Base-by-base conservation (phyloP, 140 eudicot genomes). In the Anethum foeniculum region DNA sequence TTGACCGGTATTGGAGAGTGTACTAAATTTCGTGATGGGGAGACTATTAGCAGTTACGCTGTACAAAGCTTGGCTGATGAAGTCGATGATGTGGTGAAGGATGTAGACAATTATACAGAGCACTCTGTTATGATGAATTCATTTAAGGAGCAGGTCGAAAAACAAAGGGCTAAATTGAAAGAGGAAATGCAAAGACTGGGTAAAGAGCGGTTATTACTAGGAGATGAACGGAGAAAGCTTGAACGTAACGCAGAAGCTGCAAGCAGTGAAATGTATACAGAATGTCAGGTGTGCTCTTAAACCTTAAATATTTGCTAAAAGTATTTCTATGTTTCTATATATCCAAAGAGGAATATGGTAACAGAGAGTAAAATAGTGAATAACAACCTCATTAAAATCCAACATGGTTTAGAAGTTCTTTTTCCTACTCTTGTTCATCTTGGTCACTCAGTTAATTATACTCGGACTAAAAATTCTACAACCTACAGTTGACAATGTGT, bases 231-330 rank as follows among this genome's bases (percentile, higher is more conserved):
- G 78, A 90, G 92, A 86, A 90, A 86, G 82, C 97, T 85, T 79
- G 99, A 94, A 83, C 90, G 97, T n/a, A 89, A 94, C 91, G 86
- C 97, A 36, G 99, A 89, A 80, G 86, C 97, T 78, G 97, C 90
- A 48, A 94, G 91, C 85, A 85, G 91, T 81, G 97, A 94, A 81
- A 94, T 94, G 97, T 94, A 90, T 86, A 88, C 89, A 49, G 99
- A 94, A 86, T 92, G 99, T 86, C 99, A 95, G 97, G 98, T 94
- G 36, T 46, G 80, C 76, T 47, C 71, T 49, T 64, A 43, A 32
- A 77, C 44, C 64, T 74, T 21, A 81, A 77, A 68, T 43, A 1
- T 23, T 2, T 41, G 51, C 34, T 72, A 11, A 39, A 58, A 14
- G 77, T 23, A 14, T 58, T 71, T 28, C 47, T 43, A 62, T 34